Evolutionary conservation across 768 basidiomycete genomes (phyloP), one percentile per base, ranked within the genome.

Genomic region (Daedaleopsis sinensis): DNA sequence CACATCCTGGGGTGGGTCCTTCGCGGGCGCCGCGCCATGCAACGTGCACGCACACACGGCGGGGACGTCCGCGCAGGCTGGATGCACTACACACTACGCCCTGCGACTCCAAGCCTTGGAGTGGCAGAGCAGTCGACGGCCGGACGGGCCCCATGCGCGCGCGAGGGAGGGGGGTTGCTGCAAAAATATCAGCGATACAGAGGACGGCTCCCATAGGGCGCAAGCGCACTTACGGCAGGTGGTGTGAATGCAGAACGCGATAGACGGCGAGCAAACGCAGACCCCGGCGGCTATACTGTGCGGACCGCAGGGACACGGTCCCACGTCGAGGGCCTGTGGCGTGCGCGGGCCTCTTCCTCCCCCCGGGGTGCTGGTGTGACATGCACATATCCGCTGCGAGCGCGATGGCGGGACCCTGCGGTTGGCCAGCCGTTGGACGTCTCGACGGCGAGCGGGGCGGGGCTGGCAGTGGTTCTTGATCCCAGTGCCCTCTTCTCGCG

Each of bases 261-360:
- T 51, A 39, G 57, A 42, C 48, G 35, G 48, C 24, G 48, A 38
- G 38, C 38, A 50, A 15, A 12, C 24, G 48, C 57, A 49, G 50
- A 19, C 23, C 38, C 27, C 57, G 57, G 57, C 36, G 54, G 37
- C 23, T 24, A 42, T 24, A 35, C 19, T n/a, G 7, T 15, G 51
- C 38, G 23, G 43, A 51, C 32, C n/a, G 58, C 42, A 58, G 27
- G 39, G 47, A 47, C 35, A 52, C 50, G 43, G 49, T 61, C 60
- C 37, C 60, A 61, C 60, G 60, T 57, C 60, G 50, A 56, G 39
- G 15, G 16, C 32, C 60, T 13, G 49, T 57, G 60, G 55, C 60
- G 55, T 48, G 50, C 48, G 19, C n/a, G 39, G 11, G 13, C 3
- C 37, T 38, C 8, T 38, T 9, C 51, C 39, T 47, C 50, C 32